Base-by-base conservation (phyloP, 805 yeast genomes). In the Lipomyces chichibuensis region DNA sequence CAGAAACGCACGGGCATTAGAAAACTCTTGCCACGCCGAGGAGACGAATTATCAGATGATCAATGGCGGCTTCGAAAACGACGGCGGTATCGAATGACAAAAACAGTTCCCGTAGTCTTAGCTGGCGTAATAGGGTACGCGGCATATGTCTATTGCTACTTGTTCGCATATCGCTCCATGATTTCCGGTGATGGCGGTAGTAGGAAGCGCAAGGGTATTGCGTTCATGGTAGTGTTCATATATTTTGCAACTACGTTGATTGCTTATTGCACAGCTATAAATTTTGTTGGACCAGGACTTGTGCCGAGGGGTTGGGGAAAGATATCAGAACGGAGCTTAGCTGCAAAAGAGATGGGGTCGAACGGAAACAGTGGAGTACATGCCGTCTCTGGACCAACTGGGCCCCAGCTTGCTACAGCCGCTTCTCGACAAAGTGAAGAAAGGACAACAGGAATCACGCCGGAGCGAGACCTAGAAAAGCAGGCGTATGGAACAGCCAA, bases 251-350 rank as follows among this genome's bases (percentile, higher is more conserved):
- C 69, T 1, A 8, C 75, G n/a, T 43, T 79, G 6, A 63, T 77
- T 20, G 29, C 69, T 54, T 62, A 80, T 70, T 88, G 92, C 90
- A 54, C 71, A 0, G 75, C 82, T 27, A 74, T 88, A 0, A 69
- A 81, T 20, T 14, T 74, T 1, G 63, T 73, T n/a, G 94, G 93
- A 0, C 90, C 93, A 0, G 95, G 95, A 0, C 72, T 79, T 0
- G 82, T 83, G 0, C 71, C 63, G 25, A 75, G 4, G 71, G 76
- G 43, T 67, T 80, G 5, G 84, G 85, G 0, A 75, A 82, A 1
- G 80, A 76, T 63, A 7, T 14, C 8, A 54, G 57, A 29, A 54
- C 57, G 20, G 57, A n/a, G 11, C 14, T 8, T 54, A 5, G 35
- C 35, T 1, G 35, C 57, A 14, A 53, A 53, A 53, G 37, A 54